These are phyloP conservation scores for Ustilago sp. DNA, from an alignment of 1,284 basidiomycete genomes.

Conservation along the genomic window DNA sequence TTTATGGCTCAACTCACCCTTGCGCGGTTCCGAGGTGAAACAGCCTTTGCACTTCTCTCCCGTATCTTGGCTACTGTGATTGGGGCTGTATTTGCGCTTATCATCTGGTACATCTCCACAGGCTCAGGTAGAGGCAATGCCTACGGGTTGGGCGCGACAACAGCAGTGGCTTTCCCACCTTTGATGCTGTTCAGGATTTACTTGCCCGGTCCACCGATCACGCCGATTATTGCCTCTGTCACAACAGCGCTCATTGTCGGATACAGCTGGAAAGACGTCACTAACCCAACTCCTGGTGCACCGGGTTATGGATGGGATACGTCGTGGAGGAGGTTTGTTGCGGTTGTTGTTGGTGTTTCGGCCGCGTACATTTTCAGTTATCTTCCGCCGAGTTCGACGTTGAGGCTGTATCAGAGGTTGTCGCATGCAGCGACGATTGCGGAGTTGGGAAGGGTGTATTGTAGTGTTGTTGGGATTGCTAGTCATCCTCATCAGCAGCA, in stretches of 20 bases:
- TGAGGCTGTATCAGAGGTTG: slow-evolving; percentile 70
- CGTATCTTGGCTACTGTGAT: slow-evolving; percentile 58
- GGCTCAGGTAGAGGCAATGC: slow-evolving; percentile 74
- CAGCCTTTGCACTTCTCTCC: slow-evolving; percentile 56
- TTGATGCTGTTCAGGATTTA: slow-evolving; percentile 76
- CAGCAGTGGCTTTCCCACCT: slow-evolving; percentile 77
- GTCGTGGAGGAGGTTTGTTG: slow-evolving; percentile 71
- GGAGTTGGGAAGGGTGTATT: slow-evolving; percentile 70
- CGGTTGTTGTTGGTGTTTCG: slow-evolving; percentile 63
- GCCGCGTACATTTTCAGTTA: slow-evolving; percentile 64
- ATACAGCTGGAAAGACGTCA: slow-evolving; percentile 60
- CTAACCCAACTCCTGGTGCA: slow-evolving; percentile 55
- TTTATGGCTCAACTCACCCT: slow-evolving; percentile 67
- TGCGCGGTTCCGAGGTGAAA: slow-evolving; percentile 63
- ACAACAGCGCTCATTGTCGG: slow-evolving; percentile 73
- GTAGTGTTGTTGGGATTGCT: slow-evolving; percentile 70
- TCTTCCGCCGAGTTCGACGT: slow-evolving; percentile 70
- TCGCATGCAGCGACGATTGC: slow-evolving; percentile 70
- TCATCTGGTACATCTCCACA: slow-evolving; percentile 76
- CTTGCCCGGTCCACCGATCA: slow-evolving; percentile 80
- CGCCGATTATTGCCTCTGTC: slow-evolving; percentile 80
- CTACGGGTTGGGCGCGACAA: slow-evolving; percentile 80
- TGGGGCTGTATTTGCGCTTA: slow-evolving; percentile 76
- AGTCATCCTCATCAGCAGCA: slow-evolving; percentile 33
- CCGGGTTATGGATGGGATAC: slow-evolving; percentile 71